Evolutionary conservation across 176 grass and related monocot species (phyloP), one percentile per base, ranked within the genome.

Genomic region (Aegilops tauschii): DNA sequence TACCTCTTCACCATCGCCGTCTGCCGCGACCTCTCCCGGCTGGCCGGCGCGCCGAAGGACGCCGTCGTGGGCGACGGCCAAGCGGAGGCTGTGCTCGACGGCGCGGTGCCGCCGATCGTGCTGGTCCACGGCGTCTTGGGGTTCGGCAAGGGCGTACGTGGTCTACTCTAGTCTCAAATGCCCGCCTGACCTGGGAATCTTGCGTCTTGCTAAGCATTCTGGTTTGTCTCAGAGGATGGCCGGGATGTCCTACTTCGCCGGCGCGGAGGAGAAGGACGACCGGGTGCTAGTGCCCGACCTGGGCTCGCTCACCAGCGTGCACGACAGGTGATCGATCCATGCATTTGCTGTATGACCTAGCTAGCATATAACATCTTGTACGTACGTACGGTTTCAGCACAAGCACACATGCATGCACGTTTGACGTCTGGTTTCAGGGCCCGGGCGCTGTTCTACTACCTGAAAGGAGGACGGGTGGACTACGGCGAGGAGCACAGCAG

Each of bases 41-140:
- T 54, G 16, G 81, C 14, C 30, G 32, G 77, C 45, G 78, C 54
- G 37, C 29, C 67, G 0, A 85, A 65, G 67, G 20, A 35, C 50
- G 47, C 29, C 10, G 50, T 6, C 14, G 32, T 12, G 3, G 12
- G 44, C 44, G 10, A 47, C 44, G 44, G 0, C 44, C 44, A 85
- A 29, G 40, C 67, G 25, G 81, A 20, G 34, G 49, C 50, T 9
- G 39, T 76, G 32, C 69, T 85, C 4, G 76, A 88, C 9, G 86
- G 84, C 0, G 35, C 91, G 14, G 69, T 84, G 64, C 95, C 95
- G 21, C 93, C 95, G 4, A 98, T 98, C 78, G 95, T 98, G 3
- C 87, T 98, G 31, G 93, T 98, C 47, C 95, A 98, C 88, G 95
- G 93, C 18, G 90, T 95, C 82, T 95, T 95, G 35, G 95, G 95